Evolutionary conservation across 257 asterid species (phyloP).

Genomic region (Primulina eburnea): DNA sequence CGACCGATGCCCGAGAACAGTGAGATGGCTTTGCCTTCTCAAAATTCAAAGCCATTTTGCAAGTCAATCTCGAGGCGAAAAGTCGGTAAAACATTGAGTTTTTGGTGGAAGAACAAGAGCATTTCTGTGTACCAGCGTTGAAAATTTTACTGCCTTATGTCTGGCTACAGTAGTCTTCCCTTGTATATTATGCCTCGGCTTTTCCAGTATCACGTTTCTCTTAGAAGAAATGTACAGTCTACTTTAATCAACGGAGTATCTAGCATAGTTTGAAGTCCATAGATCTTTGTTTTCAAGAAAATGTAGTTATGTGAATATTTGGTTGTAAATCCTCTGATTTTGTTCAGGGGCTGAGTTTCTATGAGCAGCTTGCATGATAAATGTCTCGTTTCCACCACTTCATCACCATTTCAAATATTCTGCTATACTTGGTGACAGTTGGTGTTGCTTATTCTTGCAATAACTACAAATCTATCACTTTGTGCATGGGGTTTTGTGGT

Average conservation of each 20-base stretch:
- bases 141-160: slow-evolving; percentile 10
- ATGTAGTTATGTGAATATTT: slow-evolving; percentile 32
- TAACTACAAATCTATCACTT: no score
- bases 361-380: background rate
- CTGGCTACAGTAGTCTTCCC: slow-evolving; percentile 18
- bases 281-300: slow-evolving; percentile 6
- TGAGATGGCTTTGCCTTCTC: slow-evolving; percentile 26
- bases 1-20: slow-evolving; percentile 31
- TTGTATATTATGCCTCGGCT: background rate
- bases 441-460: background rate
- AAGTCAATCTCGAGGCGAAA: slow-evolving; percentile 73
- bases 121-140: slow-evolving; percentile 62
- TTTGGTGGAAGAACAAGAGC: slow-evolving; percentile 75
- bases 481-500: no score
- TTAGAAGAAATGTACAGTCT: slow-evolving; percentile 27
- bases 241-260: slow-evolving; percentile 15
- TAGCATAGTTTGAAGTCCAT: background rate
- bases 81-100: slow-evolving; percentile 60
- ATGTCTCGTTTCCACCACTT: background rate
- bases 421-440: background rate
- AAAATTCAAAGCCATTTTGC: slow-evolving; percentile 50
- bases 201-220: background rate
- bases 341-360: slow-evolving; percentile 12
- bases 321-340: slow-evolving; percentile 33
- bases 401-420: slow-evolving; percentile 16